Base-by-base conservation (phyloP, 176 grass and related monocot species). In the Rhipidocladum racemiflorum region DNA sequence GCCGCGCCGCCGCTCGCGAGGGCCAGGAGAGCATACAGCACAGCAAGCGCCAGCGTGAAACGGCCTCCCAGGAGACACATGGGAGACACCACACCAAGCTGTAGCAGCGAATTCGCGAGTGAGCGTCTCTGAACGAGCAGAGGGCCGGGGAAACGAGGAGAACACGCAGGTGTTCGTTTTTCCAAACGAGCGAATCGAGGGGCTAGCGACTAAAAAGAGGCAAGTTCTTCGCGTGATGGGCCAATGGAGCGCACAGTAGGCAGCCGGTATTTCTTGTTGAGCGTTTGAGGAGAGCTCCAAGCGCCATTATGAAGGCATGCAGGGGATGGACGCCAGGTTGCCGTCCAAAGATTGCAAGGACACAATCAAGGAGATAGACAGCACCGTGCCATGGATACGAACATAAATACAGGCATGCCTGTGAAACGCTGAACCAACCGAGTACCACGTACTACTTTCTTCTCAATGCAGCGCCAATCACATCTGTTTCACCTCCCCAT, bases 311-410 rank as follows among this genome's bases (percentile, higher is more conserved):
- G 67, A 39, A 62, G 76, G 70, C 69, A 42, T 59, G 34, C 23
- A 12, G 7, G 76, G 57, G 36, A 56, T 69, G 81, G 54, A 80
- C 57, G 59, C 45, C 44, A 86, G 57, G 72, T 77, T 76, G 54
- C 72, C 32, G 13, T 24, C 72, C 51, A 82, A 50, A 53, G 62
- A 85, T 80, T 75, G 50, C 39, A 74, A 82, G 78, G 78, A 76
- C 85, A 14, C 27, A 67, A 81, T 70, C 85, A 76, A 57, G 7
- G 74, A 49, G 62, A 27, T 50, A 29, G 71, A 76, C 30, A 50
- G 42, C 49, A 16, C 29, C 11, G 17, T 9, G 59, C 74, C 67
- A 34, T 79, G 61, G 67, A 27, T 23, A 54, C 66, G 17, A 60
- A 29, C 42, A 70, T 53, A 72, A 84, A 56, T n/a, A 72, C 34